Base-by-base conservation (phyloP, 306 rosid genomes). In the Malus sieversii region DNA sequence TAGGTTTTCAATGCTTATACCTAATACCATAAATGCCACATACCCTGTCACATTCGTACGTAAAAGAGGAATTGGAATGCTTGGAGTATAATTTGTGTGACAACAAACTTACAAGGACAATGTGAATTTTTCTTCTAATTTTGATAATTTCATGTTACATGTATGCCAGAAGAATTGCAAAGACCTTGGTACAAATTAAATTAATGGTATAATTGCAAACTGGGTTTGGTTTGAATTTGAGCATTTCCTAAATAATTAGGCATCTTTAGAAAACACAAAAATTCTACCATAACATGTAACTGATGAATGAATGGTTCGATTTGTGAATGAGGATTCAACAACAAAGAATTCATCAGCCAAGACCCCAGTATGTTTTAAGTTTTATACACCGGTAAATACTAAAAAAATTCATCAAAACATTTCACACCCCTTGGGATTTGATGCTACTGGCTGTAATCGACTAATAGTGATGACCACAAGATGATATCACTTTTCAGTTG, bases 1-100 rank as follows among this genome's bases (percentile, higher is more conserved):
- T 22, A 16, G 45, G 61, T 71, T 58, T 72, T 81, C 72, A 75
- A 63, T 81, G 77, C 68, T 55, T 29, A 38, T 55, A 75, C 84
- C 84, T 70, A 80, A 80, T 63, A 32, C 64, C 27, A 70, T 75
- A 38, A 81, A 76, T 81, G 66, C 71, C 70, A 76, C 74, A 76
- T 42, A 42, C 53, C 57, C 32, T 51, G 73, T 66, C 73, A 45
- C 42, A 20, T 60, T 61, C 63, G 63, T 9, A 23, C 73, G 42
- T 35, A 67, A 29, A 53, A 10, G 30, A 33, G 70, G 60, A 68
- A 38, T 68, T 48, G 59, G 32, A 60, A 51, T 66, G 67, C 72
- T 16, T 70, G 62, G 60, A 75, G 66, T 63, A 62, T 62, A 46
- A 74, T 45, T 60, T 62, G 4, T 74, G 60, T 44, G 42, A 42